phyloP scores from a whole-genome alignment of 2,329 filamentous ascomycete species.

The Diaporthe destruens region DNA sequence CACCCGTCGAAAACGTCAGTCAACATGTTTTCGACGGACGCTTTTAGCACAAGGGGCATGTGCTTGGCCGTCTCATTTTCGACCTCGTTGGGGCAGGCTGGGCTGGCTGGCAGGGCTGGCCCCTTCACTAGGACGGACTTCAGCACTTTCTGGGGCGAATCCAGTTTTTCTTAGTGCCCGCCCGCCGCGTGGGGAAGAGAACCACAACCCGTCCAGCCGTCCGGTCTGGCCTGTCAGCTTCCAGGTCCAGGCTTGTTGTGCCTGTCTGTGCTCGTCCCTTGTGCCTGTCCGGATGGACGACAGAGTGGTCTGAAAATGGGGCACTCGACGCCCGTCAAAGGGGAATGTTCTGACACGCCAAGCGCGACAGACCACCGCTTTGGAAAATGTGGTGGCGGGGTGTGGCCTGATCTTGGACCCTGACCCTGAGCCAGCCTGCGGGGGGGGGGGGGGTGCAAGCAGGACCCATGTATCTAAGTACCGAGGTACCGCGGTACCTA shows the following conservation, averaged over 20 bases:
- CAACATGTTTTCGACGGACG: background rate
- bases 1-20: slow-evolving; percentile 14
- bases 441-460: too few relatives aligned
- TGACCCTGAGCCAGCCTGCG: background rate
- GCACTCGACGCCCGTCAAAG: background rate
- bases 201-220: background rate
- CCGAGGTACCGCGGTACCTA: too few relatives aligned
- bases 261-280: background rate
- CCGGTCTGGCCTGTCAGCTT: slow-evolving; percentile 1
- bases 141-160: slow-evolving; percentile 12
- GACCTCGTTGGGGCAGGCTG: background rate
- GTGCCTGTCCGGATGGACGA: background rate
- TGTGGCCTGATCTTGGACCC: background rate
- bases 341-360: slow-evolving; percentile 22
- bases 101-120: too few relatives aligned
- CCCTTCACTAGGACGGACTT: too few relatives aligned
- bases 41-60: background rate
- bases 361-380: slow-evolving; percentile 1
- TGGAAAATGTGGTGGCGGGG: slow-evolving; percentile 1
- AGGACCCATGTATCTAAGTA: too few relatives aligned
- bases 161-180: slow-evolving; percentile 31
- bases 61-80: background rate
- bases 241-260: slow-evolving; percentile 9
- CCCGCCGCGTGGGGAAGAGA: slow-evolving; percentile 11
- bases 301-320: background rate